Evolutionary conservation across 306 rosid genomes (phyloP), one percentile per base, ranked within the genome.

Genomic region (Begonia peltatifolia): DNA sequence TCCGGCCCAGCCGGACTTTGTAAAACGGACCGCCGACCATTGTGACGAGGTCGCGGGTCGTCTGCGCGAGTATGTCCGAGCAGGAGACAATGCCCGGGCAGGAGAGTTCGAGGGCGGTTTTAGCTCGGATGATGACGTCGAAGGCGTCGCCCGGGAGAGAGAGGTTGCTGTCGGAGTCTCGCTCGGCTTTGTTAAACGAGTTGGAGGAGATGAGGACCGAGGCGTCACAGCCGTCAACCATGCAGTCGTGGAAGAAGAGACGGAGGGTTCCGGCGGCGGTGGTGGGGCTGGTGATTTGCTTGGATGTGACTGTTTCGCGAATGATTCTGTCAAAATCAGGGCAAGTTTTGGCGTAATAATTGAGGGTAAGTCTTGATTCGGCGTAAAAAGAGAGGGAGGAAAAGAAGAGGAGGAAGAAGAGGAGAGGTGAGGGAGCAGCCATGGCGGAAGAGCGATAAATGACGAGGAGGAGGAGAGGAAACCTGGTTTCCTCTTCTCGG

Each of bases 11-110:
- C 2, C 56, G 54, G 5, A 74, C 73, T 23, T 42, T 10, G 63
- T 74, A 74, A 48, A 44, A 74, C 0, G 76, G 80, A 9, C 80
- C 80, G 3, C 80, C 80, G 2, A 68, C 74, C 67, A 66, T 70
- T 16, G 53, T 75, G 53, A 75, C 23, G 10, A 75, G 74, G 44
- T 75, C 80, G 10, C 80, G 57, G 0, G 76, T 53, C 12, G 73
- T 56, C 14, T 66, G 65, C 10, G 76, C 73, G 80, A 75, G 18
- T 70, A 76, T 6, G 67, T 30, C 38, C 1, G 38, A 30, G 38
- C 38, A 30, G 0, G 38, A 30, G 38, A 30, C 38, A 30, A 30
- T 49, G 42, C 68, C 71, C 1, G 80, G 80, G 41, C 80, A 75
- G n/a, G 70, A 14, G 20, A 75, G 80, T 63, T 75, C 80, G 18